Conservation (phyloP, 1,284 basidiomycete species). For the Cutaneotrichosporon cavernicola region DNA sequence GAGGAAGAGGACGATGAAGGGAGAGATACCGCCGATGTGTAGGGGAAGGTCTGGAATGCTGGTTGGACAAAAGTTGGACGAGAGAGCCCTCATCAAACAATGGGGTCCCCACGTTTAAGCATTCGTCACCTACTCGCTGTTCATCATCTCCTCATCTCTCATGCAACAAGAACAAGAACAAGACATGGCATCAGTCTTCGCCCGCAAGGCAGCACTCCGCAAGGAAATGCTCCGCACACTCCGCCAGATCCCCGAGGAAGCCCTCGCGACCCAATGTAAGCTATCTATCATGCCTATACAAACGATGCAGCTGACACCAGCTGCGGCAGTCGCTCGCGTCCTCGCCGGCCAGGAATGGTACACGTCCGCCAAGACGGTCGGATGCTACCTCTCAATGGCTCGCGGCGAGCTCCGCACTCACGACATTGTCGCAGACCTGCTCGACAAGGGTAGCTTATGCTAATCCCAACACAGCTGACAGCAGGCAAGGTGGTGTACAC, state of each 20-base stretch:
- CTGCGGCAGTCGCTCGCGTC: conserved; percentile 36
- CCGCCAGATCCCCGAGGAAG: conserved; percentile 31
- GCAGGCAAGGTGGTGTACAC: conserved; percentile 38
- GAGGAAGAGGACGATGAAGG: background rate
- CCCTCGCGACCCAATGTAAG: conserved; percentile 47
- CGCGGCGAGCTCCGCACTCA: conserved; percentile 49
- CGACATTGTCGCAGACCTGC: conserved; percentile 40
- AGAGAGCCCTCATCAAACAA: too few species aligned
- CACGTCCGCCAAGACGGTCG: conserved; percentile 37
- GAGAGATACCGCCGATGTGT: too few species aligned
- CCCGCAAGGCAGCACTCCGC: conserved; percentile 41
- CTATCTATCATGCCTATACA: background rate
- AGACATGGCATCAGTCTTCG: conserved; percentile 32
- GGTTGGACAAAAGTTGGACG: too few species aligned
- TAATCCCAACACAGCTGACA: background rate
- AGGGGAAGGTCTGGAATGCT: too few species aligned
- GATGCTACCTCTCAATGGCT: conserved; percentile 51
- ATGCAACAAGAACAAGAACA: conserved; percentile 3
- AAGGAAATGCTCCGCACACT: conserved; percentile 44
- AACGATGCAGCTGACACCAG: conserved; percentile 25
- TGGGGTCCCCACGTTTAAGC: background rate
- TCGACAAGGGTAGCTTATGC: conserved; percentile 21
- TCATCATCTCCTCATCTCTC: background rate
- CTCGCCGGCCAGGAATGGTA: conserved; percentile 37
- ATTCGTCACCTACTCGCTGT: background rate